Base-by-base conservation (phyloP, 2,329 filamentous ascomycete genomes). In the Decorospora gaudefroyi region DNA sequence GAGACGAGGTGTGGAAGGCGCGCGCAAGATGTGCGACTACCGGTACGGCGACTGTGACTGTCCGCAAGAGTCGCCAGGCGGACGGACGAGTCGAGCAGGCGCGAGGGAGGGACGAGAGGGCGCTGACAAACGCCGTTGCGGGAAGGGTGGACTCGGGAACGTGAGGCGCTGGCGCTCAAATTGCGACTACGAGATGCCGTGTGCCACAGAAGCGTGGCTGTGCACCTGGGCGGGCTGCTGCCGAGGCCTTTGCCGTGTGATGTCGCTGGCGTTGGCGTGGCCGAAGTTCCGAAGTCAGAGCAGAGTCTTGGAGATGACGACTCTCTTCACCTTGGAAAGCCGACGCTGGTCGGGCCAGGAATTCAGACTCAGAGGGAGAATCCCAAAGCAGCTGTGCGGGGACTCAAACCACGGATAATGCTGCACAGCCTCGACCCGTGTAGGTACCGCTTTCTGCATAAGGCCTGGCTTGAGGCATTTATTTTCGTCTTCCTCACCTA, bases 1-100 rank as follows among this genome's bases (percentile, higher is more conserved):
- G 62, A 63, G 51, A 68, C 54, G 16, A 65, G 46, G 45, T 64
- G 64, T 8, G 60, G 61, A 19, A 67, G 61, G 23, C 61, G 63
- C 28, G 62, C 57, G 64, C 59, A 62, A 32, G 48, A n/a, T n/a
- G n/a, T n/a, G 45, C 22, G 56, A 39, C 38, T 55, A 59, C 36
- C 42, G 54, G 37, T 53, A 69, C 60, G 57, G 57, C 68, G 62
- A 51, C 46, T 31, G 40, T 26, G 26, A 10, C 8, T 23, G n/a
- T n/a, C n/a, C n/a, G 11, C 28, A 16, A 17, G 21, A 9, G 35
- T 38, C 28, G 35, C 28, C 40, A 28, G 44, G 48, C 23, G 23
- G 25, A 16, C 11, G 26, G 15, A 27, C 38, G 26, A 26, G 27
- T 19, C 15, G n/a, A 18, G 46, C 35, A 38, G 33, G 32, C 27